A percentile compares a stretch with the other conserved stretches of the same genome.
phyloP scores from a whole-genome alignment of 2,329 filamentous ascomycete species.

The Zymoseptoria tritici region DNA sequence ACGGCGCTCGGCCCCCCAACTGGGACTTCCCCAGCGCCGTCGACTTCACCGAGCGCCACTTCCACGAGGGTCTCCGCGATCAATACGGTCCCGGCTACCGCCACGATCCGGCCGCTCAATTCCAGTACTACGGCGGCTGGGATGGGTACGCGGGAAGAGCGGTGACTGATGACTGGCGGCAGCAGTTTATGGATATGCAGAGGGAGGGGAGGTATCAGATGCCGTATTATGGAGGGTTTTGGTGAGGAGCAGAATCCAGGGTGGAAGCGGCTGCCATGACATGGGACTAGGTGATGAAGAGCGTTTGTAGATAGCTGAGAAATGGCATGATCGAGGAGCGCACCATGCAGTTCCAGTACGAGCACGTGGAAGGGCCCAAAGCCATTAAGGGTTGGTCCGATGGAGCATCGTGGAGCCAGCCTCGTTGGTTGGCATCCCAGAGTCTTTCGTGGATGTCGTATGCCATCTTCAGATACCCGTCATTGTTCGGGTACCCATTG shows the following conservation, averaged over 20 bases:
- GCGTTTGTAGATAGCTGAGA: background rate
- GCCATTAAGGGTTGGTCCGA: too few relatives aligned
- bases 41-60: background rate
- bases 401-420: too few relatives aligned
- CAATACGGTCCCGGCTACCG: background rate
- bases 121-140: background rate
- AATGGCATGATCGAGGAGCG: background rate
- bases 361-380: too few relatives aligned
- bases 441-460: background rate
- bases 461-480: background rate
- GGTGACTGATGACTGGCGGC: background rate
- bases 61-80: background rate
- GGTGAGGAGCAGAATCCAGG: too few relatives aligned
- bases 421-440: background rate
- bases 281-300: too few relatives aligned
- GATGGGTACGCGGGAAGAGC: background rate
- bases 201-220: background rate
- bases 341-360: background rate
- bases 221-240: background rate
- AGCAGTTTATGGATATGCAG: background rate
- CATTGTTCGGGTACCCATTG: background rate
- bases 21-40: background rate
- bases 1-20: background rate
- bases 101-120: background rate
- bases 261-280: too few relatives aligned